Evolutionary conservation across 2,329 filamentous ascomycete genomes (phyloP), one percentile per base, ranked within the genome.

Genomic region (Dactylellina sp.): DNA sequence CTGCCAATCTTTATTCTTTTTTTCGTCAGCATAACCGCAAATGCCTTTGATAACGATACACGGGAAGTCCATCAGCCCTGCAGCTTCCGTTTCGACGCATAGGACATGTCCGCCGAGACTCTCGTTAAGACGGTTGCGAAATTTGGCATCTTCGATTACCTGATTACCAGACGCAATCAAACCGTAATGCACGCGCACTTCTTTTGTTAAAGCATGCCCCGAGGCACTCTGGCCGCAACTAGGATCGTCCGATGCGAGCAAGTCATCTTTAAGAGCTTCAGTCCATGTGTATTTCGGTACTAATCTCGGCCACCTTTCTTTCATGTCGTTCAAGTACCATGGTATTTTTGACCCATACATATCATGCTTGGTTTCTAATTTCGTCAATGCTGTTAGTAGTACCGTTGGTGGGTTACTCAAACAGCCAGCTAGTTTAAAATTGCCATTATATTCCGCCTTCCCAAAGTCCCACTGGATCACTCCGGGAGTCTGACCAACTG

Each of bases 131-230:
- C 46, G 35, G 1, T 78, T 74, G n/a, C 78, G 72, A 20, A 75
- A 32, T 7, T 1, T 16, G 0, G 76, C 75, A 32, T 77, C 61
- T 39, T 79, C 77, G 32, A 80, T 76, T 2, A 78, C 75, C 9
- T 35, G 14, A 20, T 60, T 55, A 1, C 39, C 56, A 6, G 56
- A 60, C 7, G 56, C 56, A n/a, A 60, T 49, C 40, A 47, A 25
- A 3, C 56, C 56, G 42, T 47, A 60, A 16, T 60, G 56, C 46
- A 60, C 35, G 6, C n/a, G 12, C 12, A 20, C n/a, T 7, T 44
- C 16, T 20, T n/a, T 44, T 20, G 40, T 44, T 44, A 6, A 7
- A 44, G 32, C 6, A 12, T 35, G 6, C 12, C 32, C 12, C 6
- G 12, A 6, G 32, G 12, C 32, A 35, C n/a, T n/a, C n/a, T 35